Percentiles rank a stretch among this genome's conserved stretches.
Conservation (phyloP, 2,329 filamentous ascomycete genomes). For the Coniochaeta sp. region DNA sequence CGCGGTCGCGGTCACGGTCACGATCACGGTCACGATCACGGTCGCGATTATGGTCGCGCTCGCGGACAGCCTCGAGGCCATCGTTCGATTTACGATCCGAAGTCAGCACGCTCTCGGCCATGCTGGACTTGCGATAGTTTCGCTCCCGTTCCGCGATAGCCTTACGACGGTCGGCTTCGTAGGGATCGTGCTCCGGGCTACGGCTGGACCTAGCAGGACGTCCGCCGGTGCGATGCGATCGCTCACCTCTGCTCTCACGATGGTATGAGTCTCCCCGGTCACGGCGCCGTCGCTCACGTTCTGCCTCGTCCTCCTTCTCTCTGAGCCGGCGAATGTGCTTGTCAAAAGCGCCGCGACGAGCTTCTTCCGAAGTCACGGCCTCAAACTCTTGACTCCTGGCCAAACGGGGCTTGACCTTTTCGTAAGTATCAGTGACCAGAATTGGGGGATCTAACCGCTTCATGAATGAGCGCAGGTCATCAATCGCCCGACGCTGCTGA, state of each 20-base stretch:
- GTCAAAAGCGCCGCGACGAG: conserved; percentile 78
- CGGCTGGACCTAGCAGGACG: conserved; percentile 62
- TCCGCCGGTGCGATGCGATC: conserved; percentile 51
- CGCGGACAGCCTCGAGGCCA: conserved; percentile 19
- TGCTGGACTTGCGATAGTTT: conserved; percentile 76
- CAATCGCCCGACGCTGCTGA: conserved; percentile 75
- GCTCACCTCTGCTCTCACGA: conserved; percentile 43
- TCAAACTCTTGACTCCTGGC: conserved; percentile 78
- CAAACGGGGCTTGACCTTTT: conserved; percentile 74
- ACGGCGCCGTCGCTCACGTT: conserved; percentile 56
- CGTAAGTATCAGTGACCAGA: conserved; percentile 71
- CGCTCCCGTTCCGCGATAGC: conserved; percentile 91
- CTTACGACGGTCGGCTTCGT: conserved; percentile 90
- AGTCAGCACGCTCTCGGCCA: conserved; percentile 52
- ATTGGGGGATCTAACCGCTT: conserved; percentile 88
- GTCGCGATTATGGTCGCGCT: conserved; percentile 22
- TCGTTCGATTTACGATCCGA: conserved; percentile 43
- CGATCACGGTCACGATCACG: conserved; percentile 27
- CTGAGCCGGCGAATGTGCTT: conserved; percentile 86
- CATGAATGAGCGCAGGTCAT: conserved; percentile 76
- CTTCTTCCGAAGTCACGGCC: conserved; percentile 73
- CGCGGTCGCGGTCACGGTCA: conserved; percentile 23
- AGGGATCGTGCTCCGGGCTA: conserved; percentile 86
- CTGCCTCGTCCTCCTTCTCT: conserved; percentile 80
- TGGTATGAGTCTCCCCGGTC: conserved; percentile 46